Percentiles rank a stretch among this genome's conserved stretches.
phyloP scores from a whole-genome alignment of 2,329 filamentous ascomycete genomes.

The Aspergillus sp. region DNA sequence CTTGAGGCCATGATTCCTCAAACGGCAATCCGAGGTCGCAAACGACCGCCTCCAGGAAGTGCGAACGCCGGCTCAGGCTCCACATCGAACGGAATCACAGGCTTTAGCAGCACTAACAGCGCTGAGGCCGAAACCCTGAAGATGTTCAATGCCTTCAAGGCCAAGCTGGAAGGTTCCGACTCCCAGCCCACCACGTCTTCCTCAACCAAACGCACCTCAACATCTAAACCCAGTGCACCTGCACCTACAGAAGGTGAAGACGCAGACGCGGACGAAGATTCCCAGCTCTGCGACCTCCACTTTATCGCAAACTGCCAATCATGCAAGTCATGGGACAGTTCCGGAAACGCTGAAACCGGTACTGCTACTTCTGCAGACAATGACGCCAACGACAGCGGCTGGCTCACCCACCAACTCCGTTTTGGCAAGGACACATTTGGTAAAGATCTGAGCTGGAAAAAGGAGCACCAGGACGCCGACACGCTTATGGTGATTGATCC shows the following conservation, averaged over 20 bases:
- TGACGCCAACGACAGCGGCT: slow-evolving; percentile 57
- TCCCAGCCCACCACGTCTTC: slow-evolving; percentile 21
- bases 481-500: slow-evolving; percentile 88
- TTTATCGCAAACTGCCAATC: slow-evolving; percentile 96
- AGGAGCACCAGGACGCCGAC: slow-evolving; percentile 74
- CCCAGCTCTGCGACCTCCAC: slow-evolving; percentile 82
- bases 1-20: slow-evolving; percentile 50
- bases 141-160: slow-evolving; percentile 75
- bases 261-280: slow-evolving; percentile 67
- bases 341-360: slow-evolving; percentile 41
- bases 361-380: slow-evolving; percentile 51
- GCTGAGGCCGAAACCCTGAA: slow-evolving; percentile 66
- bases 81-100: slow-evolving; percentile 58
- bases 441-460: slow-evolving; percentile 86
- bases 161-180: slow-evolving; percentile 62
- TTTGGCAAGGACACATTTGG: slow-evolving; percentile 89
- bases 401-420: slow-evolving; percentile 82
- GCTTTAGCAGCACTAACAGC: slow-evolving; percentile 49
- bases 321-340: slow-evolving; percentile 77
- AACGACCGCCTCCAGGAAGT: slow-evolving; percentile 41
- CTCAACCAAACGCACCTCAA: slow-evolving; percentile 2
- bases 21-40: slow-evolving; percentile 48
- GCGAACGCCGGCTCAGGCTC: slow-evolving; percentile 29
- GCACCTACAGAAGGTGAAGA: slow-evolving; percentile 17
- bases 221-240: slow-evolving; percentile 10